A percentile compares a stretch with the other conserved stretches of the same genome.
Conservation (phyloP, 2,329 filamentous ascomycete genomes). For the Grosmannia huntii region DNA sequence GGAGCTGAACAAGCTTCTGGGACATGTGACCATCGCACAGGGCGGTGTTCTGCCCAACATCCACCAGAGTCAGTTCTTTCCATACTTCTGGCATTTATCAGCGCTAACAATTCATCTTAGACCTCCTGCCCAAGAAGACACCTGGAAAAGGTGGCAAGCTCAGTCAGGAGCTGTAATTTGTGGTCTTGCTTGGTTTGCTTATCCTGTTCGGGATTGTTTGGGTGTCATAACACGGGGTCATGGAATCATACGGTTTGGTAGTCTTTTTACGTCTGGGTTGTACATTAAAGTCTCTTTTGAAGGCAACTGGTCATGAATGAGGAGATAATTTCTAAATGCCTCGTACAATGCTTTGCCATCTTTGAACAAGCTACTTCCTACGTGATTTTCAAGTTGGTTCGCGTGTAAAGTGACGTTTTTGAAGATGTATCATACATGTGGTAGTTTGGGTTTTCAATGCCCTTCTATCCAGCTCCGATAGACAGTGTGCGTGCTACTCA, state of each 20-base stretch:
- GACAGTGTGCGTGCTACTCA: no score
- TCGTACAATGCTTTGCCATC: neutral
- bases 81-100: neutral
- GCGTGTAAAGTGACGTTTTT: neutral
- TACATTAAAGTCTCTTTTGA: constrained; percentile 53
- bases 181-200: constrained; percentile 39
- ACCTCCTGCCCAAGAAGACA: constrained; percentile 99
- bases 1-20: constrained; percentile 98
- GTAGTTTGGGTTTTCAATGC: constrained; percentile 25
- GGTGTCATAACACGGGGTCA: constrained; percentile 75
- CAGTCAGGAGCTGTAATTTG: constrained; percentile 82
- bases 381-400: neutral
- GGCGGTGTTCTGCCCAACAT: constrained; percentile 98
- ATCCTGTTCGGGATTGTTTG: constrained; percentile 47
- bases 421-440: constrained; percentile 22
- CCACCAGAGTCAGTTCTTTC: constrained; percentile 75
- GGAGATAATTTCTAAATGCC: constrained; percentile 29
- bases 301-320: constrained; percentile 52
- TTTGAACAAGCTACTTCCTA: neutral
- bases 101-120: constrained; percentile 32
- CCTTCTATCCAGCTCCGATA: no score
- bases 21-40: constrained; percentile 92
- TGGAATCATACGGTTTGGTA: constrained; percentile 61
- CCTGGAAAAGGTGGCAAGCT: constrained; percentile 76
- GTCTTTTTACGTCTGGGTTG: constrained; percentile 51